Percentiles rank a stretch among this genome's conserved stretches.
Evolutionary conservation across 2,329 filamentous ascomycete genomes (phyloP).

Genomic region (Trichoderma pleuroti): DNA sequence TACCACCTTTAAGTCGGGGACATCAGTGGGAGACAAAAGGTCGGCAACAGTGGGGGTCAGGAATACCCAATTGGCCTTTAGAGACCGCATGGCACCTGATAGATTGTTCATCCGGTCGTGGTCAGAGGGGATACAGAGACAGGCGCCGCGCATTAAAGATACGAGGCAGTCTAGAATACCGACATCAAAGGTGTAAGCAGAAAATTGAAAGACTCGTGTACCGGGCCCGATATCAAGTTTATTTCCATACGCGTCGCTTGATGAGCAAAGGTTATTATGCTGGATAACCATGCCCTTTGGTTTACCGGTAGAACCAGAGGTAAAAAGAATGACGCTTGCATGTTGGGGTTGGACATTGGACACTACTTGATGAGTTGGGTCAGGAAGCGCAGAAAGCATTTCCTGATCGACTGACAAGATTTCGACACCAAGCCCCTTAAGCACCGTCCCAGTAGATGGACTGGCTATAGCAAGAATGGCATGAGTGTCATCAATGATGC

Average conservation of each 20-base stretch:
- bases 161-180: conserved; percentile 22
- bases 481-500: background rate
- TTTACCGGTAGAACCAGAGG: conserved; percentile 11
- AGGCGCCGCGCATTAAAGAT: conserved; percentile 21
- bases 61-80: conserved; percentile 12
- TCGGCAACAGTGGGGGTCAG: conserved; percentile 23
- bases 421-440: background rate
- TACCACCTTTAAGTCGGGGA: conserved; percentile 10
- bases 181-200: conserved; percentile 24
- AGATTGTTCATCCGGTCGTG: conserved; percentile 21
- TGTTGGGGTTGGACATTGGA: background rate
- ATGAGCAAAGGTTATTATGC: conserved; percentile 16
- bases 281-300: conserved; percentile 16
- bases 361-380: background rate
- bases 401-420: conserved; percentile 1
- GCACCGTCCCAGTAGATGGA: background rate
- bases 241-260: conserved; percentile 9
- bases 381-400: background rate
- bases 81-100: conserved; percentile 7
- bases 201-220: conserved; percentile 22
- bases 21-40: conserved; percentile 7
- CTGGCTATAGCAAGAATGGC: background rate
- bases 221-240: conserved; percentile 8
- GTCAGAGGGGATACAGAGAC: conserved; percentile 23
- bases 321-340: conserved; percentile 16